Percentiles rank a stretch among this genome's conserved stretches.
These are phyloP conservation scores for Amaranthus hypochondriacus DNA, from an alignment of 148 eudicot species.

Conservation along the genomic window DNA sequence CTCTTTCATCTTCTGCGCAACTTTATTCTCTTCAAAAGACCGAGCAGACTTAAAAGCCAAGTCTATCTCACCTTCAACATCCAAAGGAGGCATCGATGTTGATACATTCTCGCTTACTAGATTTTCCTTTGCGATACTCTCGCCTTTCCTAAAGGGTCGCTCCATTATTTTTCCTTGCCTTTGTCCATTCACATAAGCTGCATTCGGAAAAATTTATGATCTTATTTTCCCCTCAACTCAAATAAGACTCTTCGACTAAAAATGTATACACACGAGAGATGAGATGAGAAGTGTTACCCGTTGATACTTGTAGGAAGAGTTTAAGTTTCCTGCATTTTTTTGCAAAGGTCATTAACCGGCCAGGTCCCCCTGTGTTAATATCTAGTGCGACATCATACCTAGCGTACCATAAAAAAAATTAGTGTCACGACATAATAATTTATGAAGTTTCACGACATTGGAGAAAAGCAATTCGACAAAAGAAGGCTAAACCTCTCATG, in stretches of 20 bases:
- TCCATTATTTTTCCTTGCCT: conserved; percentile 91
- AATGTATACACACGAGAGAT: not conserved
- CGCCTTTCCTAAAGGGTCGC: conserved; percentile 70
- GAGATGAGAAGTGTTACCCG: conserved; percentile 42
- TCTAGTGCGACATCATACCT: conserved; percentile 93
- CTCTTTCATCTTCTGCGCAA: conserved; percentile 66
- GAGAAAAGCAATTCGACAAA: not conserved
- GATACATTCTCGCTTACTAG: conserved; percentile 29
- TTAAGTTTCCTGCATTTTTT: conserved; percentile 75
- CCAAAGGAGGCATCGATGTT: conserved; percentile 36
- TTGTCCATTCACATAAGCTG: conserved; percentile 99
- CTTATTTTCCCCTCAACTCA: not conserved
- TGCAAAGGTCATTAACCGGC: conserved; percentile 79
- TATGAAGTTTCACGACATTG: not conserved
- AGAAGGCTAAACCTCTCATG: conserved; percentile 68
- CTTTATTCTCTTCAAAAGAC: conserved; percentile 32
- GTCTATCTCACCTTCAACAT: conserved; percentile 69
- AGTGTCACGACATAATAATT: conserved; percentile 1
- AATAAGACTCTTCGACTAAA: not conserved
- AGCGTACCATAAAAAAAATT: conserved; percentile 13
- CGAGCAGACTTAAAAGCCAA: conserved; percentile 51
- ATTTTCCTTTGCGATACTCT: conserved; percentile 54
- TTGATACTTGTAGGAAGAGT: conserved; percentile 83
- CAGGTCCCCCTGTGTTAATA: conserved; percentile 88
- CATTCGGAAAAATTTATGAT: conserved; percentile 2